Evolutionary conservation across 2,329 filamentous ascomycete genomes (phyloP).

Genomic region (Epichloe hybrida): DNA sequence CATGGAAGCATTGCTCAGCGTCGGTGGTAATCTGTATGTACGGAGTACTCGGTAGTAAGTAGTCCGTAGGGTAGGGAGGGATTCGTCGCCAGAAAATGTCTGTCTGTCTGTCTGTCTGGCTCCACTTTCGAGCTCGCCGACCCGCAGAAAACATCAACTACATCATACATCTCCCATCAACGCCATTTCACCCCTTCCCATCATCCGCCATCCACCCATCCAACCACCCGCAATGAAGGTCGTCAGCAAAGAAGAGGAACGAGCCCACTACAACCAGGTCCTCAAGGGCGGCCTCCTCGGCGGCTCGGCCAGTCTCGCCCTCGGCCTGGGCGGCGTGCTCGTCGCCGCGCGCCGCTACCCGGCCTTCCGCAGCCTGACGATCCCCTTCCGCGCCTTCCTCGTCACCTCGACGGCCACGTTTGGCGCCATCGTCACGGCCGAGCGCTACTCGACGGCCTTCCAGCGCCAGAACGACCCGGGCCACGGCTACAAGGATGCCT

Average conservation of each 20-base stretch:
- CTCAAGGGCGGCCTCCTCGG: conserved; percentile 68
- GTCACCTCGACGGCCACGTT: conserved; percentile 74
- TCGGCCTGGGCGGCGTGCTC: conserved; percentile 56
- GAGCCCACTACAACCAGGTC: conserved; percentile 69
- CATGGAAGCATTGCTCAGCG: no score
- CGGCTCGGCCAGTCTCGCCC: conserved; percentile 50
- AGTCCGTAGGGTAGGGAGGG: no score
- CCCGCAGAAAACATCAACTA: no score
- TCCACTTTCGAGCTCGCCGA: no score
- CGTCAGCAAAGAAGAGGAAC: conserved; percentile 85
- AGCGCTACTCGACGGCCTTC: conserved; percentile 51
- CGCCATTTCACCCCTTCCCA: not conserved
- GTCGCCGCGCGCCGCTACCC: conserved; percentile 57
- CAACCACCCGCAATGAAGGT: conserved; percentile 59
- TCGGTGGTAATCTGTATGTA: no score
- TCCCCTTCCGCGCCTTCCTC: conserved; percentile 86
- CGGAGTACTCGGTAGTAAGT: no score
- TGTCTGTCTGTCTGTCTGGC: no score
- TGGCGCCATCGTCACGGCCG: conserved; percentile 75
- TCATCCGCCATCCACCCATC: not conserved
- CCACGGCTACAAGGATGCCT: conserved; percentile 50
- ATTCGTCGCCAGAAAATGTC: no score
- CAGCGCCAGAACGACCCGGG: conserved; percentile 58
- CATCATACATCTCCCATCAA: not conserved
- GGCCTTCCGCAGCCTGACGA: conserved; percentile 65